These are phyloP conservation scores for Colletotrichum destructivum DNA, from an alignment of 2,329 filamentous ascomycete species.

Conservation along the genomic window DNA sequence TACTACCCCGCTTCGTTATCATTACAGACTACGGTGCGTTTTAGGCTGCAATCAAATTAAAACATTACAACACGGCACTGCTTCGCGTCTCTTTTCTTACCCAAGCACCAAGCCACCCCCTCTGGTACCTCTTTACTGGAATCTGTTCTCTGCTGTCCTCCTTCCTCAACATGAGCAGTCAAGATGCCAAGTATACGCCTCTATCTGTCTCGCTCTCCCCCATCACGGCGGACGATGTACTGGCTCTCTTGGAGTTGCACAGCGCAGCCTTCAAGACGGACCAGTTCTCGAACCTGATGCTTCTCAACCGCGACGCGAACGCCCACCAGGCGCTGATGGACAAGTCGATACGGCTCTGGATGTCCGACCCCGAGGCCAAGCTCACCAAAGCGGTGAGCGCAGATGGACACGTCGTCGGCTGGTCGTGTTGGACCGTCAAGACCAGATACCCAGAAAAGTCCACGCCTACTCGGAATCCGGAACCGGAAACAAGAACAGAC, in stretches of 20 bases:
- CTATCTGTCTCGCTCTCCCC: neutral
- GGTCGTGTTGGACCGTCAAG: slow-evolving; percentile 27
- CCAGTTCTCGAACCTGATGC: slow-evolving; percentile 35
- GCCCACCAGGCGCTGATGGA: slow-evolving; percentile 21
- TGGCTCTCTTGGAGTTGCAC: slow-evolving; percentile 12
- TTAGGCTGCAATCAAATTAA: neutral
- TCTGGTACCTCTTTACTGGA: neutral
- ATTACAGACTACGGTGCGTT: too few species aligned
- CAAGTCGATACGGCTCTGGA: slow-evolving; percentile 15
- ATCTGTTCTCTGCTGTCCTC: neutral
- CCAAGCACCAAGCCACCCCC: neutral
- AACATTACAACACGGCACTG: neutral
- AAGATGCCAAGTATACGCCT: neutral
- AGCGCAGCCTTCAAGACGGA: slow-evolving; percentile 22
- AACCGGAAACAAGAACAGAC: too few species aligned
- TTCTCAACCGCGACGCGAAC: slow-evolving; percentile 15
- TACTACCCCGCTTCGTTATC: slow-evolving; percentile 1
- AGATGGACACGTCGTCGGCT: slow-evolving; percentile 9
- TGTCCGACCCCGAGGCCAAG: slow-evolving; percentile 5
- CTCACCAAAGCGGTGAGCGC: slow-evolving; percentile 16
- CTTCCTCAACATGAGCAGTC: neutral
- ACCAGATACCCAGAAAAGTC: neutral
- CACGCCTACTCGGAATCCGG: neutral
- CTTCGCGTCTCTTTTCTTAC: neutral
- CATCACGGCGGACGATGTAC: neutral